A percentile compares a stretch with the other conserved stretches of the same genome.
These are phyloP conservation scores for Eragrostis tef DNA, from an alignment of 202 grass and related monocot genomes.

Conservation along the genomic window DNA sequence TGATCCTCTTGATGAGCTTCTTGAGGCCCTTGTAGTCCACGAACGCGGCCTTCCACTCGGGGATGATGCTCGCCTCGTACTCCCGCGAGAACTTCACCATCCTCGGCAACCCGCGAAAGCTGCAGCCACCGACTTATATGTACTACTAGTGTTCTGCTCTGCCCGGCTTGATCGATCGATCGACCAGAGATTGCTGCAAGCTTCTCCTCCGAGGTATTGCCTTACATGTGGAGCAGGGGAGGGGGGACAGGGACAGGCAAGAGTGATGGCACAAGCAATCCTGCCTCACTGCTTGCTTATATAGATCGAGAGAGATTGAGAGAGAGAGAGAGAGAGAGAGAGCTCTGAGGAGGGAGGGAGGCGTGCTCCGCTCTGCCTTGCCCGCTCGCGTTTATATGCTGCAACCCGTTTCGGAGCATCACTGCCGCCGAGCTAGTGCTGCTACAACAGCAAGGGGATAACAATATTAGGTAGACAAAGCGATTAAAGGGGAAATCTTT, in stretches of 20 bases:
- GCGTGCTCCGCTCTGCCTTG: neutral
- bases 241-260: slow-evolving; percentile 50
- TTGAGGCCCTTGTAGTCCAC: slow-evolving; percentile 91
- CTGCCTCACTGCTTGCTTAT: slow-evolving; percentile 27
- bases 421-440: neutral
- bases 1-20: slow-evolving; percentile 89
- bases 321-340: neutral
- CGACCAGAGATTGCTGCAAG: neutral
- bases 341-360: no score
- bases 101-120: neutral
- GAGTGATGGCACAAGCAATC: slow-evolving; percentile 40
- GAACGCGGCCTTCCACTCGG: slow-evolving; percentile 76
- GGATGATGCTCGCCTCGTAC: slow-evolving; percentile 88
- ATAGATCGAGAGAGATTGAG: slow-evolving; percentile 37
- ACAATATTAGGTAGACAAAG: slow-evolving; percentile 45
- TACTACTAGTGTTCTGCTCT: neutral
- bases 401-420: neutral
- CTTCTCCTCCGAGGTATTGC: neutral
- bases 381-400: neutral
- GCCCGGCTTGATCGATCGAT: neutral
- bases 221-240: neutral
- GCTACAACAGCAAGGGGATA: neutral
- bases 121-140: neutral
- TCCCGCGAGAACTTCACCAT: slow-evolving; percentile 98
- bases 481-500: neutral